These are phyloP conservation scores for Aspergillus candidus DNA, from an alignment of 2,329 filamentous ascomycete genomes.

Conservation along the genomic window DNA sequence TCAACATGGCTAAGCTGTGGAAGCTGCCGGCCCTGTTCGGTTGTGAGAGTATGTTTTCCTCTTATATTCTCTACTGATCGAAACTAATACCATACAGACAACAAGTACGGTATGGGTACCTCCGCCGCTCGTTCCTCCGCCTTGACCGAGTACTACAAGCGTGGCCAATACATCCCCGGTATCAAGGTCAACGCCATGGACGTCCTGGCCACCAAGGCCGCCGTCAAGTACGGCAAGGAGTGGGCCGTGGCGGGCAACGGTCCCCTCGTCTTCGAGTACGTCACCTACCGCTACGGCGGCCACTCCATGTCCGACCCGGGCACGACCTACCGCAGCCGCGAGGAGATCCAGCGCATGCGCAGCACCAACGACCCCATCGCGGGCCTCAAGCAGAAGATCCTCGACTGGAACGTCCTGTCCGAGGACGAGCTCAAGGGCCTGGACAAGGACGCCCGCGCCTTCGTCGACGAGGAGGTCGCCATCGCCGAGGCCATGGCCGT, in stretches of 20 bases:
- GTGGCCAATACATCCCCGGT: constrained; percentile 98
- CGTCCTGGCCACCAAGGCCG: constrained; percentile 93
- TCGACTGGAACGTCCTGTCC: constrained; percentile 85
- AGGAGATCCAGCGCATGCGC: constrained; percentile 99
- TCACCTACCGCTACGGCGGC: constrained; percentile 98
- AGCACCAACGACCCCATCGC: constrained; percentile 98
- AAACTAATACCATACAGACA: constrained; percentile 57
- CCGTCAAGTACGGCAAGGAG: constrained; percentile 88
- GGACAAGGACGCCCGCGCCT: constrained; percentile 83
- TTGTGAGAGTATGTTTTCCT: constrained; percentile 76
- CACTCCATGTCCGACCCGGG: constrained; percentile 99
- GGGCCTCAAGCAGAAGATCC: constrained; percentile 93
- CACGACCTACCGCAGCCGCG: constrained; percentile 97
- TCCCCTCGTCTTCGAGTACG: constrained; percentile 94
- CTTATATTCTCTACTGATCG: background rate
- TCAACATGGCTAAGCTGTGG: constrained; percentile 99
- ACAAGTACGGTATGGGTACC: constrained; percentile 99
- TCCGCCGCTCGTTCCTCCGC: constrained; percentile 89
- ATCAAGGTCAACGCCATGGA: constrained; percentile 99
- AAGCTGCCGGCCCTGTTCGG: constrained; percentile 91
- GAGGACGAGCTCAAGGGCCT: constrained; percentile 96
- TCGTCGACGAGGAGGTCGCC: constrained; percentile 85
- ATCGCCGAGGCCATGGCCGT: constrained; percentile 79
- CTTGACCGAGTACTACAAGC: constrained; percentile 99
- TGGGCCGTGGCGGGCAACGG: constrained; percentile 78